phyloP scores from a whole-genome alignment of 2,329 filamentous ascomycete species.

The Corniculantispora saksenae region DNA sequence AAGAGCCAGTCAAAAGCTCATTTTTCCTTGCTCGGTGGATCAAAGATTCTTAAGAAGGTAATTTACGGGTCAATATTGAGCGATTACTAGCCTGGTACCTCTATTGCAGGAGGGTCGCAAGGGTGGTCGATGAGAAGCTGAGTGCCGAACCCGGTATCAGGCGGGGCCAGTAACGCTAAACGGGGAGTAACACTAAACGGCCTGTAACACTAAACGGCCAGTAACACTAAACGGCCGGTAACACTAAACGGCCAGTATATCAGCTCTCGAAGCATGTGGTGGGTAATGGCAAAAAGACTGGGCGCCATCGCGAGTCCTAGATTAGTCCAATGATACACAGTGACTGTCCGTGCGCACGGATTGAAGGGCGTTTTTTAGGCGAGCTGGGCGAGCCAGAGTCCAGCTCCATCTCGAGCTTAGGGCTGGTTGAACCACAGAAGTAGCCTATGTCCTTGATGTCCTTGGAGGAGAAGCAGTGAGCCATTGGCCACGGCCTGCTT shows the following conservation, averaged over 20 bases:
- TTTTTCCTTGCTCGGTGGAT: too few relatives aligned
- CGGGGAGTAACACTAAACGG: too few relatives aligned
- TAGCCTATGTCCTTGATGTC: neutral
- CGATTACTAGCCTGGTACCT: too few relatives aligned
- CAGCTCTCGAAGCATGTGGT: neutral
- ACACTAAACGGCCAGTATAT: neutral
- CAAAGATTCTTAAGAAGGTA: too few relatives aligned
- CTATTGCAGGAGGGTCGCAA: too few relatives aligned
- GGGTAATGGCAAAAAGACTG: neutral
- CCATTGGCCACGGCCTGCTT: neutral
- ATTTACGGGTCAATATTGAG: too few relatives aligned
- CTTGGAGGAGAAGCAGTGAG: neutral
- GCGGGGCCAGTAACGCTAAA: too few relatives aligned
- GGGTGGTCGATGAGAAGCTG: too few relatives aligned
- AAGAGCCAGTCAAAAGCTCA: too few relatives aligned
- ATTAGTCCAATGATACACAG: neutral
- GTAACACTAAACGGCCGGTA: too few relatives aligned
- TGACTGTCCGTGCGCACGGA: neutral
- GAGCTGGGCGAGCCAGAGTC: neutral
- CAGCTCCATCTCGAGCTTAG: neutral
- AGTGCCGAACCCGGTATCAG: too few relatives aligned
- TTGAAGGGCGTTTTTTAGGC: neutral
- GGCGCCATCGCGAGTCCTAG: neutral
- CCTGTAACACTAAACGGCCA: too few relatives aligned
- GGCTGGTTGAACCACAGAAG: neutral